Conservation (phyloP, 345 rosid species). For the Draba incana region DNA sequence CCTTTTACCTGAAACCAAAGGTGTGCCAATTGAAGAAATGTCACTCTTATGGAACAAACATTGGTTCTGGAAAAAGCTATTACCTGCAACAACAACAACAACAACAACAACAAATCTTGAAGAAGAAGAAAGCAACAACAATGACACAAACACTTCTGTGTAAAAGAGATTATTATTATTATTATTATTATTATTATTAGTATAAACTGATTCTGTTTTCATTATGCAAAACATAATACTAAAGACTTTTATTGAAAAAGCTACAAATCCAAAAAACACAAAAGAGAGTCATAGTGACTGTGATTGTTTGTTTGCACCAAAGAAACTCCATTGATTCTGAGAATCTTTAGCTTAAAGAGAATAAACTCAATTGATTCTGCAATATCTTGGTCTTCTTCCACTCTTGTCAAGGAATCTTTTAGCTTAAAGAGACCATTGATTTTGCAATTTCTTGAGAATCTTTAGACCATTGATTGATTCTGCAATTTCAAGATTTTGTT, state of each 20-base stretch:
- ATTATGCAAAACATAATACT: neutral
- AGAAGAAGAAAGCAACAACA: constrained; percentile 38
- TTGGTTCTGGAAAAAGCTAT: constrained; percentile 86
- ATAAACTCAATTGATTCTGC: neutral
- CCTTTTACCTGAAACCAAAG: constrained; percentile 87
- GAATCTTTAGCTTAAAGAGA: too few relatives aligned
- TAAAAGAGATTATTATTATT: neutral
- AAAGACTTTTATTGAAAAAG: constrained; percentile 7
- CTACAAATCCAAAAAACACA: constrained; percentile 5
- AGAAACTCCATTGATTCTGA: neutral
- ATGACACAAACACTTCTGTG: neutral
- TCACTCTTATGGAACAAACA: constrained; percentile 80
- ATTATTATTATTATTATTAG: neutral
- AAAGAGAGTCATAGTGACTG: constrained; percentile 18
- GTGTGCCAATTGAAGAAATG: constrained; percentile 95
- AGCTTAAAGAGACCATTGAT: neutral
- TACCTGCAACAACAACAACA: constrained; percentile 48
- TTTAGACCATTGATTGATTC: too few relatives aligned
- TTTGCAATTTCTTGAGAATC: neutral
- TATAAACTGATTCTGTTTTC: neutral
- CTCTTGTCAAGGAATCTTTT: neutral
- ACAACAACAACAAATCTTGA: constrained; percentile 40
- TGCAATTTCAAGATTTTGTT: neutral
- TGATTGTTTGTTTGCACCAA: neutral
- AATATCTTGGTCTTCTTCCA: constrained; percentile 11